Conservation (phyloP, 2,329 filamentous ascomycete genomes). For the Claviceps arundinis region DNA sequence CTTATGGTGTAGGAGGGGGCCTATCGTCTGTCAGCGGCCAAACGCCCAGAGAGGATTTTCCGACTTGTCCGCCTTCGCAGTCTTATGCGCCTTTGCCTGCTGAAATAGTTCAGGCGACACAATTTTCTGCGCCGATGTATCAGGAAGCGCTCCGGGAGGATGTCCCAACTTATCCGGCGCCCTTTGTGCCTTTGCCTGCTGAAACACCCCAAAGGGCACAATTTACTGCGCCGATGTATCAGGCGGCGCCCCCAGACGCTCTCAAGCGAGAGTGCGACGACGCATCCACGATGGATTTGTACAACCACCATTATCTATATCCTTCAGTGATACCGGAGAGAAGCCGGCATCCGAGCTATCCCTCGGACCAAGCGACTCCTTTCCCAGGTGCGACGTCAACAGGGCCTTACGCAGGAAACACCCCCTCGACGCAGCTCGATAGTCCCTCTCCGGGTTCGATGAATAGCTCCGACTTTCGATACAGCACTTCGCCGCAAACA, state of each 20-base stretch:
- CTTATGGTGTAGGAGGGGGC: conserved; percentile 14
- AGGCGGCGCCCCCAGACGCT: neutral
- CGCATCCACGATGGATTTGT: conserved; percentile 13
- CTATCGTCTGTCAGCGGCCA: conserved; percentile 2
- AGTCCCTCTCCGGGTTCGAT: conserved; percentile 28
- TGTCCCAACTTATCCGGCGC: conserved; percentile 5
- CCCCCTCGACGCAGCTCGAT: conserved; percentile 32
- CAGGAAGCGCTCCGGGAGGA: conserved; percentile 1
- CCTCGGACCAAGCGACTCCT: conserved; percentile 30
- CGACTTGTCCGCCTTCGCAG: conserved; percentile 8
- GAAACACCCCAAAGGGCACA: conserved; percentile 15
- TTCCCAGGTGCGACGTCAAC: conserved; percentile 25
- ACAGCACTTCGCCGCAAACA: conserved; percentile 23
- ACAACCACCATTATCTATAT: conserved; percentile 13
- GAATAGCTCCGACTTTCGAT: conserved; percentile 22
- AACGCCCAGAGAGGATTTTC: neutral
- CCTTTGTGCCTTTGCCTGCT: conserved; percentile 5
- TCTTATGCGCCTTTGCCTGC: conserved; percentile 8
- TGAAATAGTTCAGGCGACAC: conserved; percentile 13
- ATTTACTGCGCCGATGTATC: conserved; percentile 14
- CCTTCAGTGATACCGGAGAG: conserved; percentile 11
- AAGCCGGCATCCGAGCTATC: conserved; percentile 19
- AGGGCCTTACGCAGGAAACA: conserved; percentile 28
- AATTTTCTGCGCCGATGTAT: conserved; percentile 16
- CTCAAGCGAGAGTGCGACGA: conserved; percentile 11